Base-by-base conservation (phyloP, 371 early-diverging fungal species). In the Mucor piriformis region DNA sequence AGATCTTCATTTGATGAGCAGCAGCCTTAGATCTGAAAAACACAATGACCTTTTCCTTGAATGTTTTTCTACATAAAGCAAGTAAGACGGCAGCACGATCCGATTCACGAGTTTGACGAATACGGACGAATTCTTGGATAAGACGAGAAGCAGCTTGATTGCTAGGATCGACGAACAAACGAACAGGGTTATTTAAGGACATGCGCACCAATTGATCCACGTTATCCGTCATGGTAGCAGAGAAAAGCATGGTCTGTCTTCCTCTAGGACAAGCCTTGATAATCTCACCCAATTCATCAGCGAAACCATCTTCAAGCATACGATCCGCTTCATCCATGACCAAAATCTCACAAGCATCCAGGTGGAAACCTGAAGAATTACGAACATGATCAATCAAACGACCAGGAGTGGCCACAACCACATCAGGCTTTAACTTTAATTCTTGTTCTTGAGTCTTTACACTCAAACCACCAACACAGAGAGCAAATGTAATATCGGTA, bases 301-400 rank as follows among this genome's bases (percentile, higher is more conserved):
- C 90, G 79, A 99, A 99, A 53, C 99, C 99, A 77, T 97, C 98
- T 75, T 99, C 99, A 10, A 99, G 83, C 95, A 99, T 99, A 75
- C 95, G 88, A 84, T 99, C 99, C 38, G 99, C 99, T 83, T 99
- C 99, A 80, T 99, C 99, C 88, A 99, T 94, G 16, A 99, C 92
- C 42, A 99, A 68, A 72, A 99, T 98, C 64, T 99, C 97, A 64
- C 98, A 91, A 40, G 79, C 79, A 65, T 96, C 95, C 48, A 99
- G 67, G 18, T 83, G 83, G 75, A 97, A 94, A 29, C 90, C 88
- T 29, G 80, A 83, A 34, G 98, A 94, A 72, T 99, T 98, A 64
- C 92, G 90, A 24, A 99, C 75, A 69, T 97, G 95, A 79, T 99
- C 99, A 71, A 99, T 98, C 35, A 99, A 83, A 65, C 99, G 92